Conservation (phyloP, 352 stramenopile species). For the Pseudoperonospora humuli region DNA sequence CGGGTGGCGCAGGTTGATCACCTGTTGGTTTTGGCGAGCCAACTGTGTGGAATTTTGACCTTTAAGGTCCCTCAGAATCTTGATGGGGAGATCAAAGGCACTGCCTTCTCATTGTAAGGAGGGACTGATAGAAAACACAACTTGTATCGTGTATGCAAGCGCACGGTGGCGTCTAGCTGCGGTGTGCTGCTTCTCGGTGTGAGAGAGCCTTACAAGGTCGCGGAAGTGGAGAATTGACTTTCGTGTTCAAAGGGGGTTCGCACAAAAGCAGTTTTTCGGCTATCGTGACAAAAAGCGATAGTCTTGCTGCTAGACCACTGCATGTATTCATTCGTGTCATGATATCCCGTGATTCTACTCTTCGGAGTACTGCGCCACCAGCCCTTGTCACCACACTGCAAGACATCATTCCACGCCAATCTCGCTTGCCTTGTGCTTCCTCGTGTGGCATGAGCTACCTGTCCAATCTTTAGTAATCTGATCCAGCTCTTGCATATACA, state of each 20-base stretch:
- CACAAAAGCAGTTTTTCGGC: conserved; percentile 28
- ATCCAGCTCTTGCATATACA: conserved; percentile 39
- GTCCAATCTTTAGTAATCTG: conserved; percentile 80
- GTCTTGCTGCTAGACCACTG: conserved; percentile 3
- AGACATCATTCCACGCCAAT: conserved; percentile 5
- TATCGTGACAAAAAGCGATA: conserved; percentile 8
- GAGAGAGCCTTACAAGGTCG: conserved; percentile 40
- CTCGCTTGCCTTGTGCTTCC: conserved; percentile 8
- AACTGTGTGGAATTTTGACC: conserved; percentile 25
- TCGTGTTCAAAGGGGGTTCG: conserved; percentile 65
- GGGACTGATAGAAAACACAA: conserved; percentile 38
- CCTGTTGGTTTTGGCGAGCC: conserved; percentile 69
- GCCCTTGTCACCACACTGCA: conserved; percentile 9
- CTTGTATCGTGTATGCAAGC: conserved; percentile 1
- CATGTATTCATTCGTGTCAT: conserved; percentile 18
- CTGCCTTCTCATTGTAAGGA: conserved; percentile 80
- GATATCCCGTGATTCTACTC: conserved; percentile 18
- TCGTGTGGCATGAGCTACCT: conserved; percentile 30
- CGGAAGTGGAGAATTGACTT: conserved; percentile 48
- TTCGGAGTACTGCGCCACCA: conserved; percentile 10
- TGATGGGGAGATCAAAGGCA: conserved; percentile 71
- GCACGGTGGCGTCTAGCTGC: not conserved
- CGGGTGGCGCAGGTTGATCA: conserved; percentile 14
- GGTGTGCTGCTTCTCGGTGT: conserved; percentile 5
- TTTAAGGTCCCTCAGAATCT: conserved; percentile 62